These are phyloP conservation scores for Umbelopsis sp. DNA, from an alignment of 192 early-diverging fungal species.

Conservation along the genomic window DNA sequence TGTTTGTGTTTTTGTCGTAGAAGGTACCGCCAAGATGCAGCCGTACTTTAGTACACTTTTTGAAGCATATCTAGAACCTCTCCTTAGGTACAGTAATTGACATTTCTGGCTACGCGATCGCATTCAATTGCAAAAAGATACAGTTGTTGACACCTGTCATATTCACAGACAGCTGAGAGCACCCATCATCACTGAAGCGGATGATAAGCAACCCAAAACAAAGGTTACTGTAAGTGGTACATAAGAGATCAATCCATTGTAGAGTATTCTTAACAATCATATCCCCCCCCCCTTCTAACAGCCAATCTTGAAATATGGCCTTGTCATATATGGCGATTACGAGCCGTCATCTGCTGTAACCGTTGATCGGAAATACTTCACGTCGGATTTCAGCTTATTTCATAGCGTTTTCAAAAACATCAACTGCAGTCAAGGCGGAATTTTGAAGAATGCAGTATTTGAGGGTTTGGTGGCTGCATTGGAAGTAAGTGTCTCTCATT, in stretches of 20 bases:
- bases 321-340: constrained; percentile 60
- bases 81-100: constrained; percentile 44
- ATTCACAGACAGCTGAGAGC: constrained; percentile 53
- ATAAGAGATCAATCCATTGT: neutral
- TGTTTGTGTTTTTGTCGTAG: constrained; percentile 57
- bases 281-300: constrained; percentile 19
- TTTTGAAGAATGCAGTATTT: constrained; percentile 59
- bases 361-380: constrained; percentile 56
- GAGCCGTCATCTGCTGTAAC: constrained; percentile 48
- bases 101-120: neutral
- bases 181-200: constrained; percentile 49
- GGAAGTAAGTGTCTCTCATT: constrained; percentile 43
- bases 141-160: neutral
- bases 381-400: constrained; percentile 49
- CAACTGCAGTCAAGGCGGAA: constrained; percentile 54
- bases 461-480: constrained; percentile 67
- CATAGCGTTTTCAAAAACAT: constrained; percentile 48
- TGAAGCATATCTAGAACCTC: constrained; percentile 56
- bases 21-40: constrained; percentile 55
- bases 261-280: neutral
- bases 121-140: neutral
- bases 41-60: constrained; percentile 47
- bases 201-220: constrained; percentile 49
- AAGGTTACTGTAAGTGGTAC: constrained; percentile 51
- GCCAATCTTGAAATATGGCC: constrained; percentile 58